phyloP scores from a whole-genome alignment of 2,329 filamentous ascomycete genomes.

The Mycosphaerella sp. region DNA sequence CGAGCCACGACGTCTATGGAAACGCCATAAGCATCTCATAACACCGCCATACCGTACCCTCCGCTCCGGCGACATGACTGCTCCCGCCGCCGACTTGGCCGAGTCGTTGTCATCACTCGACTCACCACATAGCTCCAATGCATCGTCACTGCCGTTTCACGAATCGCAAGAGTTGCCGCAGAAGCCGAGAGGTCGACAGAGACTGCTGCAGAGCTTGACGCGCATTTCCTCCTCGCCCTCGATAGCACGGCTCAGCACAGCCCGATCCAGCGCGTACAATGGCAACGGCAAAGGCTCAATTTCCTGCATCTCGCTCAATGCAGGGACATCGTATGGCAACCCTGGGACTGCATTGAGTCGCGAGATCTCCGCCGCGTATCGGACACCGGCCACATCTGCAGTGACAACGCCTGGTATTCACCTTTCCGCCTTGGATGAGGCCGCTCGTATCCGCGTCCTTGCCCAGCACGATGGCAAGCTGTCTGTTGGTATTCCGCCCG shows the following conservation, averaged over 20 bases:
- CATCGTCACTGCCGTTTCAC: constrained; percentile 21
- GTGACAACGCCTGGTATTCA: constrained; percentile 42
- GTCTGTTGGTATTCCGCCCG: constrained; percentile 59
- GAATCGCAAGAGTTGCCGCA: constrained; percentile 36
- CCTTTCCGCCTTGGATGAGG: constrained; percentile 47
- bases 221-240: constrained; percentile 77
- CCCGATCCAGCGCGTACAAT: constrained; percentile 60
- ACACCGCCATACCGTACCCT: too few species aligned
- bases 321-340: constrained; percentile 46
- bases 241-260: constrained; percentile 57
- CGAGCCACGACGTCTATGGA: too few species aligned
- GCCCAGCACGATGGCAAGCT: constrained; percentile 44
- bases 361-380: constrained; percentile 52
- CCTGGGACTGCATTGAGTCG: constrained; percentile 51
- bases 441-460: constrained; percentile 52
- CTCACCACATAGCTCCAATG: constrained; percentile 27
- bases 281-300: constrained; percentile 57
- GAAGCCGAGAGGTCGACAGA: constrained; percentile 63
- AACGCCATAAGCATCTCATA: too few species aligned
- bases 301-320: constrained; percentile 58
- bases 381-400: constrained; percentile 51
- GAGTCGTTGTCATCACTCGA: not conserved
- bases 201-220: constrained; percentile 66
- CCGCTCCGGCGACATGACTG: too few species aligned
- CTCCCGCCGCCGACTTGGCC: too few species aligned